These are phyloP conservation scores for Centella asiatica DNA, from an alignment of 129 eudicot species.

Conservation along the genomic window DNA sequence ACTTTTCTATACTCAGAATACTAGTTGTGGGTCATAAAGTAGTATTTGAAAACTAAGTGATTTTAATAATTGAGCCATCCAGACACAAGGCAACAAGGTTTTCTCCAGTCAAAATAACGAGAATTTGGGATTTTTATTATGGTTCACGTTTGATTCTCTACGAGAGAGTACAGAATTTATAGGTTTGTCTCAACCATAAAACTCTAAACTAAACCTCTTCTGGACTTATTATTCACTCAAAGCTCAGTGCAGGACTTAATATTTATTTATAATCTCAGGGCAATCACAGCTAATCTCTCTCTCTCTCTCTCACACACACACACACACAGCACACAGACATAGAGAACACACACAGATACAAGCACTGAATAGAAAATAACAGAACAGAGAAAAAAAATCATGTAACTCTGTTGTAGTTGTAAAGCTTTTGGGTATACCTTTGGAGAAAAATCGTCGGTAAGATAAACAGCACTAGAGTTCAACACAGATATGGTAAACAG, in stretches of 20 bases:
- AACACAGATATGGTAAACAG: slow-evolving; percentile 79
- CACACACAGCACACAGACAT: too few relatives aligned
- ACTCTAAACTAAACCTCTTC: neutral
- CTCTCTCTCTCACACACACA: too few relatives aligned
- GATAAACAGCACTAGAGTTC: slow-evolving; percentile 78
- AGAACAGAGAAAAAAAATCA: neutral
- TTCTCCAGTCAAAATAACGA: neutral
- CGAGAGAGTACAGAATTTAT: too few relatives aligned
- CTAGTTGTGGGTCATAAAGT: neutral
- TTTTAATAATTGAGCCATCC: neutral
- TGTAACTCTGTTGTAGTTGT: neutral
- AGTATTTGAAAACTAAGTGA: neutral
- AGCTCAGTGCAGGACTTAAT: too few relatives aligned
- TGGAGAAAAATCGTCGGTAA: slow-evolving; percentile 89
- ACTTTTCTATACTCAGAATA: neutral
- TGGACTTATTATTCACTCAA: too few relatives aligned
- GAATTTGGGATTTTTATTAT: too few relatives aligned
- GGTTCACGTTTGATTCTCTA: too few relatives aligned
- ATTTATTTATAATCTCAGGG: too few relatives aligned
- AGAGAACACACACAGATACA: too few relatives aligned
- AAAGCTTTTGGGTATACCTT: slow-evolving; percentile 39
- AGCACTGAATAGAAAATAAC: too few relatives aligned
- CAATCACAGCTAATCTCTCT: too few relatives aligned
- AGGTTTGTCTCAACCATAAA: neutral
- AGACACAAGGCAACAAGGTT: neutral